Base-by-base conservation (phyloP, 176 grass and related monocot species). In the Triticum turgidum region DNA sequence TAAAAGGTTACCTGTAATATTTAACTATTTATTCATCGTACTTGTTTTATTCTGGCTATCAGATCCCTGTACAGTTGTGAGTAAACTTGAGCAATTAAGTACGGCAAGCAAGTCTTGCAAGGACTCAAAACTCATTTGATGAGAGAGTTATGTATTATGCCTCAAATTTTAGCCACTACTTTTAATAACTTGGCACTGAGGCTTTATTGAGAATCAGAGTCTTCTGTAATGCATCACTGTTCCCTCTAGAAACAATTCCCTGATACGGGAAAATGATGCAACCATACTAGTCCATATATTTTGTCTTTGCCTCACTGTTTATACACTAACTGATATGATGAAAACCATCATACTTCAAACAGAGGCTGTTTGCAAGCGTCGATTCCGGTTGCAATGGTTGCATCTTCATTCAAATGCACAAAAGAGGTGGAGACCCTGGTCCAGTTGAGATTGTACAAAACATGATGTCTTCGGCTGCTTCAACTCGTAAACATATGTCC, bases 401-500 rank as follows among this genome's bases (percentile, higher is more conserved):
- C 74, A 70, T 94, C 42, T 96, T 96, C 80, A 90, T 98, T 84
- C 94, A 96, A 94, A 98, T 98, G 97, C 88, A 90, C 84, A 96
- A 88, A 84, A 77, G 85, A 77, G 76, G 22, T 14, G 83, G 84
- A n/a, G 94, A 96, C 45, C 94, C 97, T 77, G 78, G 92, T 61
- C 97, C 94, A 61, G 82, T 84, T 87, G 92, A 98, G 52, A 94
- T 96, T 73, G 97, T 91, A 87, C 97, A 98, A 72, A 89, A 84
- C 82, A 91, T 96, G 88, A 98, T 96, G 94, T 86, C 69, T 51
- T 90, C 85, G 2, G 89, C 84, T 89, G 92, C 89, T 88, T 92
- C 92, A 61, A 94, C 94, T 78, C 89, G 85, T 81, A 98, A 98
- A 87, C 92, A 98, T 86, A 98, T 98, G 94, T 98, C 97, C 80